phyloP scores from a whole-genome alignment of 2,329 filamentous ascomycete species.

The Cercospora brassicicola region DNA sequence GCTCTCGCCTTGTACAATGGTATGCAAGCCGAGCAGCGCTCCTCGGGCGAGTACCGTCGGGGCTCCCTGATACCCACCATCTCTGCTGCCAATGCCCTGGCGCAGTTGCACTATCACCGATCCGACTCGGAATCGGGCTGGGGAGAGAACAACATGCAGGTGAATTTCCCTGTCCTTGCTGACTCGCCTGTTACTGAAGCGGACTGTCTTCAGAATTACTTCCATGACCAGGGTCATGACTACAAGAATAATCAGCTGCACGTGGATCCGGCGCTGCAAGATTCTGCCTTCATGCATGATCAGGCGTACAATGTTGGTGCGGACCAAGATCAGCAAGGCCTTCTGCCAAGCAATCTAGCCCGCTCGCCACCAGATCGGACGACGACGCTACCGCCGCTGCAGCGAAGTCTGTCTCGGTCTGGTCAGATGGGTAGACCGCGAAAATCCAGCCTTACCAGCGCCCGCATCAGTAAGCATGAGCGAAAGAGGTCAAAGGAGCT shows the following conservation, averaged over 20 bases:
- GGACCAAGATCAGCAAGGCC: conserved; percentile 60
- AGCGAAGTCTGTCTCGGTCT: conserved; percentile 59
- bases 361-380: conserved; percentile 84
- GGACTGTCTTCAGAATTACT: conserved; percentile 42
- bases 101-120: conserved; percentile 79
- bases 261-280: conserved; percentile 57
- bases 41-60: conserved; percentile 67
- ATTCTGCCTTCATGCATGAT: conserved; percentile 50
- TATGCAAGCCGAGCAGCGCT: conserved; percentile 54
- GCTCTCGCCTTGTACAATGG: conserved; percentile 59
- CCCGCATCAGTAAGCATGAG: conserved; percentile 74
- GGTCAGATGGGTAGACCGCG: conserved; percentile 69
- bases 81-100: conserved; percentile 80
- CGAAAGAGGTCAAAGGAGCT: conserved; percentile 75
- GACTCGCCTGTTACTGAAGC: conserved; percentile 40
- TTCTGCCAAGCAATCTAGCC: conserved; percentile 78
- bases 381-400: conserved; percentile 81
- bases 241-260: conserved; percentile 35
- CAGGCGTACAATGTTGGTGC: conserved; percentile 51
- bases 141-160: conserved; percentile 52
- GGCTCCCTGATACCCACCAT: conserved; percentile 65
- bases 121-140: conserved; percentile 71
- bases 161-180: conserved; percentile 38
- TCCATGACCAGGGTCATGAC: conserved; percentile 39
- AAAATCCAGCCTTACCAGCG: conserved; percentile 83